phyloP scores from a whole-genome alignment of 192 early-diverging fungal species.

The Coemansia javaensis region DNA sequence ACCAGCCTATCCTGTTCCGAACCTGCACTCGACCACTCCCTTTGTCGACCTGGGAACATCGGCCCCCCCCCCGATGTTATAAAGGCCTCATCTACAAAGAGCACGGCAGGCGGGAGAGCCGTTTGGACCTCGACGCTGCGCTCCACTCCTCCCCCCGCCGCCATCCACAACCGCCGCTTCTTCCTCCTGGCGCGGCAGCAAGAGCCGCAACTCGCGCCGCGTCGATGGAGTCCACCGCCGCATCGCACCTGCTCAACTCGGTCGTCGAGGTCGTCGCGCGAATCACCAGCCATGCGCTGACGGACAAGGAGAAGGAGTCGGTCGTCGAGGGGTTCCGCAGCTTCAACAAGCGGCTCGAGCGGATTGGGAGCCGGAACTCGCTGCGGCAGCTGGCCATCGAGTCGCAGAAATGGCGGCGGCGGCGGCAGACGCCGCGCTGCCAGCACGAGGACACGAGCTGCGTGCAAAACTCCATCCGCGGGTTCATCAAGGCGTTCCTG shows the following conservation, averaged over 20 bases:
- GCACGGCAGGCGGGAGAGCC: too few species aligned
- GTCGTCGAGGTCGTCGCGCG: conserved; percentile 61
- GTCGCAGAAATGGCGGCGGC: conserved; percentile 15
- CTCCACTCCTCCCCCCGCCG: too few species aligned
- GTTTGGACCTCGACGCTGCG: too few species aligned
- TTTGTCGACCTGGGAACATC: too few species aligned
- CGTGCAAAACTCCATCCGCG: conserved; percentile 59
- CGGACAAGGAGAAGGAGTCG: conserved; percentile 62
- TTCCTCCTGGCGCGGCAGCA: neutral
- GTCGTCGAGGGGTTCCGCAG: conserved; percentile 54
- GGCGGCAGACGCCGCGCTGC: conserved; percentile 24
- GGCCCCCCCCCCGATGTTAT: too few species aligned
- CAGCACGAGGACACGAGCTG: conserved; percentile 63
- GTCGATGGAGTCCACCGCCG: conserved; percentile 8
- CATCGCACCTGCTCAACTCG: conserved; percentile 45
- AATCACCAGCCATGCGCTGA: conserved; percentile 57
- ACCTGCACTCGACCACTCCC: too few species aligned
- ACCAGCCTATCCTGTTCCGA: too few species aligned
- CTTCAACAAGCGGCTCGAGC: conserved; percentile 63
- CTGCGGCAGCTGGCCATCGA: conserved; percentile 32
- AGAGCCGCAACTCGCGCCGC: too few species aligned
- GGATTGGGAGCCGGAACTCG: conserved; percentile 54
- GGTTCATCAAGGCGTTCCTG: conserved; percentile 58
- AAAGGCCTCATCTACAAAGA: too few species aligned
- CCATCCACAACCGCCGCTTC: too few species aligned